Conservation (phyloP, 106 monocot species). For the Allium cepa region DNA sequence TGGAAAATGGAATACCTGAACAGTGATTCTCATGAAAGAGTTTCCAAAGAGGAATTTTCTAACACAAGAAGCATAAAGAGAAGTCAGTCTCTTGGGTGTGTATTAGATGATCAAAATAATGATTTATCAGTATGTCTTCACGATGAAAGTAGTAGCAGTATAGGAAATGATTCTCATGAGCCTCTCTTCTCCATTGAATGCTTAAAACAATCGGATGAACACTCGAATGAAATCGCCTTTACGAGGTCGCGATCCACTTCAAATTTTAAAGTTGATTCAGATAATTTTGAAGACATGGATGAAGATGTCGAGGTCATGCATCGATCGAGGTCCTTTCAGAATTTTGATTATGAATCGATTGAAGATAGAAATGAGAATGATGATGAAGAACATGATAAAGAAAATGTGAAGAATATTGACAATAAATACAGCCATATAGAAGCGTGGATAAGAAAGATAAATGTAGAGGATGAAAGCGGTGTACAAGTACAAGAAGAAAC, state of each 20-base stretch:
- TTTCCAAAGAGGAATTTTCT: conserved; percentile 9
- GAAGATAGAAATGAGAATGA: neutral
- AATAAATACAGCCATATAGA: conserved; percentile 32
- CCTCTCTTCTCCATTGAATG: conserved; percentile 30
- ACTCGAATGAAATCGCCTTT: neutral
- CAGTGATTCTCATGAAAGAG: conserved; percentile 11
- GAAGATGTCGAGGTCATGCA: neutral
- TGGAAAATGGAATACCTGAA: conserved; percentile 37
- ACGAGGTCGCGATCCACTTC: neutral
- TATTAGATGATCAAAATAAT: conserved; percentile 13
- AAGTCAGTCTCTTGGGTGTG: conserved; percentile 47
- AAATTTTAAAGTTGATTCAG: neutral
- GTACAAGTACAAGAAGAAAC: conserved; percentile 15
- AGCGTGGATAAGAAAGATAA: conserved; percentile 76
- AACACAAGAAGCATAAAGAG: conserved; percentile 26
- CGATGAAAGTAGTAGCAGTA: neutral
- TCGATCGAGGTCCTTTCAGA: conserved; percentile 1
- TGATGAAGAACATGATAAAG: neutral
- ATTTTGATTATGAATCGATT: conserved; percentile 8
- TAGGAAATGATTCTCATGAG: conserved; percentile 9
- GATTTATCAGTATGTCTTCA: neutral
- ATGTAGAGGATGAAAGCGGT: conserved; percentile 15
- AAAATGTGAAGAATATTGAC: neutral
- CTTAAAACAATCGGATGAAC: conserved; percentile 13
- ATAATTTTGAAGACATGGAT: neutral